A percentile compares a stretch with the other conserved stretches of the same genome.
phyloP scores from a whole-genome alignment of 352 stramenopile genomes.

The Globisporangium parvum region DNA sequence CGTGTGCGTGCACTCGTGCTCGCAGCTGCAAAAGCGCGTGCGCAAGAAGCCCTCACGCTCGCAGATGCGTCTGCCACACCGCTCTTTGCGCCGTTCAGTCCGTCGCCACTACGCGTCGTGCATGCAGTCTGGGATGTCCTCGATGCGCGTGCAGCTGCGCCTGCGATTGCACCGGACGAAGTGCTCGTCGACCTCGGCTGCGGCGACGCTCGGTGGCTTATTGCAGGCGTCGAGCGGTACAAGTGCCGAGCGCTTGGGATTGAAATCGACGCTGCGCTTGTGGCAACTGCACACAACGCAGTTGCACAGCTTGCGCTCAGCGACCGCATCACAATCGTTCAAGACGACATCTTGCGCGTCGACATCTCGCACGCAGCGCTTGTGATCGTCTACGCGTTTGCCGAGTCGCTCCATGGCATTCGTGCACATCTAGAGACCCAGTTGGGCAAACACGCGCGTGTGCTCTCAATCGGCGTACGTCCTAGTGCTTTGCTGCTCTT shows the following conservation, averaged over 20 bases:
- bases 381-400: conserved; percentile 84
- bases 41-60: conserved; percentile 41
- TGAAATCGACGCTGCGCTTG: conserved; percentile 57
- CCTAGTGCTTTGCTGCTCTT: neutral
- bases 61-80: conserved; percentile 9
- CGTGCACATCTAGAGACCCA: conserved; percentile 41
- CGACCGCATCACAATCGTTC: conserved; percentile 36
- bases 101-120: conserved; percentile 51
- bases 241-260: conserved; percentile 59
- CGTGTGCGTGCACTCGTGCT: conserved; percentile 60
- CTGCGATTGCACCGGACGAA: conserved; percentile 27
- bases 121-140: conserved; percentile 59
- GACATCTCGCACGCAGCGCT: conserved; percentile 45
- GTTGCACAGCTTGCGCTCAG: conserved; percentile 22
- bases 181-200: conserved; percentile 80
- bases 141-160: neutral
- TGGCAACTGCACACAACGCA: conserved; percentile 22
- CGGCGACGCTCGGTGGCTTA: conserved; percentile 72
- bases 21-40: conserved; percentile 43
- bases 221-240: conserved; percentile 56
- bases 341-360: conserved; percentile 50
- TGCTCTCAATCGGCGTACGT: conserved; percentile 77
- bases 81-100: conserved; percentile 75
- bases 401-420: conserved; percentile 64
- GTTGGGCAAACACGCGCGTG: conserved; percentile 26